Base-by-base conservation (phyloP, 345 rosid genomes). In the Corchorus olitorius region DNA sequence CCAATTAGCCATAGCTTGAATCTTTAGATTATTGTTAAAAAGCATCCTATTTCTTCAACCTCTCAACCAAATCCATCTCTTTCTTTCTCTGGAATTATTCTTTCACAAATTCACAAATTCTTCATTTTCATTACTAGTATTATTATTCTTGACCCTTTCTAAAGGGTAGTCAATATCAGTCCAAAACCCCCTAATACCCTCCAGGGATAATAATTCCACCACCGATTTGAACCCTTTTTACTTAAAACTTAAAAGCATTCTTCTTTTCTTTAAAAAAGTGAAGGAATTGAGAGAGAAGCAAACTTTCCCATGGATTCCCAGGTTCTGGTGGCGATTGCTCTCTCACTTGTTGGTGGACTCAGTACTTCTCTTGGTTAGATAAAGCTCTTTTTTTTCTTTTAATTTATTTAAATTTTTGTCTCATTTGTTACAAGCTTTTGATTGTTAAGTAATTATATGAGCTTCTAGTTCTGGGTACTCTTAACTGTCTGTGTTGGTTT, bases 361-460 rank as follows among this genome's bases (percentile, higher is more conserved):
- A 93, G 94, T 78, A 89, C 92, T 68, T 93, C 97, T 72, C 7
- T 90, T 34, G 90, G 94, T 93, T 53, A 77, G 84, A 75, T 48
- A 34, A 16, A 48, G 2, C 16, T 41, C 15, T 4, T 69, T 41
- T 41, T 4, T 50, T 69, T 50, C 27, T 27, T 27, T 27, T 27
- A 27, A 27, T 27, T 27, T 27, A 27, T 27, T 1, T 5, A 5
- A 43, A 13, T 14, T 33, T 33, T 5, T 45, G 6, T 1, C 37
- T 55, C 8, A 9, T 52, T 34, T 50, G 10, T 52, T 17, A 35
- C 52, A 52, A 50, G 43, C 45, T 69, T 17, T 69, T 27, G 49
- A 20, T 49, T 68, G 20, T 27, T 73, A 7, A 41, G 35, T 27
- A 27, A 27, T 41, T 56, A 14, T 19, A 56, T 73, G 20, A 16